Base-by-base conservation (phyloP, 23 red algal species). In the Cyanidioschyzon merolae region DNA sequence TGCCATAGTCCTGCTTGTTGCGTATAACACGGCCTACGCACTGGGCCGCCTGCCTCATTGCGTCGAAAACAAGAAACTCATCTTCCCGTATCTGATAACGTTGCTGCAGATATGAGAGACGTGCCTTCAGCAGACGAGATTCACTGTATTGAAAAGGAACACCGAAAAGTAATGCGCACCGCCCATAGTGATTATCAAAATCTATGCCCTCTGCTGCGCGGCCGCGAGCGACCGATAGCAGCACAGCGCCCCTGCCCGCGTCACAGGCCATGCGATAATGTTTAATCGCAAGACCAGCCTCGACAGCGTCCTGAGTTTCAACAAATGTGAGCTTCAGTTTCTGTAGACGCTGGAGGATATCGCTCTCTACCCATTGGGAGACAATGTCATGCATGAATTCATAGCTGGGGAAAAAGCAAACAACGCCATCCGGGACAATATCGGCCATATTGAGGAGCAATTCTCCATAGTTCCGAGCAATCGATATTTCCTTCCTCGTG, bases 321-420 rank as follows among this genome's bases (percentile, higher is more conserved):
- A 81, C 59, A 36, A 81, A 81, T 30, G 59, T n/a, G 41, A 81
- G 32, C 59, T 81, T 81, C 0, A 12, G 1, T 1, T 3, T 1
- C 37, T 40, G 78, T 1, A 81, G 16, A n/a, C 68, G 58, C 2
- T 81, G 41, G 21, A 81, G 68, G 17, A 81, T 1, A 17, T 40
- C 37, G 78, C 21, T 81, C 39, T 40, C 68, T 36, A 63, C 79
- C 78, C 78, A 81, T 27, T 35, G 25, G 18, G 18, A 17, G 40
- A 81, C 27, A 1, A 68, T 58, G 12, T 41, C 58, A 7, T 81
- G 58, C 78, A 81, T 40, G 30, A 71, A 81, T 57, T 81, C 78
- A 57, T 81, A 81, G n/a, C 78, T 81, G 1, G 78, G 78, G 38
- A 81, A 81, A 58, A 81, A 81, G 38, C 78, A 67, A n/a, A 81